Percentiles rank a stretch among this genome's conserved stretches.
phyloP scores from a whole-genome alignment of 2,329 filamentous ascomycete species.

The Akanthomyces muscarius region DNA sequence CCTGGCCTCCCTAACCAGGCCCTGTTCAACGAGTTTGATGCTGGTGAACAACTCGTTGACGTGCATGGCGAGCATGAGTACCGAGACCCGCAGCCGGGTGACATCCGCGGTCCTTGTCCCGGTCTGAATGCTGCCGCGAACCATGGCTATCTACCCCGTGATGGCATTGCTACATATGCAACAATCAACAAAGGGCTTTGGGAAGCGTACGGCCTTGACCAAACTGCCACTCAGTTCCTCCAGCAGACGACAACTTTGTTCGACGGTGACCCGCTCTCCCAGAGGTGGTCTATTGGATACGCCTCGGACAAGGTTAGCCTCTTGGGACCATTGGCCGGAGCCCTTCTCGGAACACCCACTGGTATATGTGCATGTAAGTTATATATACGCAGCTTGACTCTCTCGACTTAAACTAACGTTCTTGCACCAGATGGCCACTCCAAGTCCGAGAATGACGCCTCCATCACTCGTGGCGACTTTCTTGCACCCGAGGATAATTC shows the following conservation, averaged over 20 bases:
- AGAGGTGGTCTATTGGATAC: slow-evolving; percentile 19
- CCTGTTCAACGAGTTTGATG: not conserved
- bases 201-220: slow-evolving; percentile 7
- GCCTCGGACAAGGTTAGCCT: slow-evolving; percentile 13
- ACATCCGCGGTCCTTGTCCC: slow-evolving; percentile 24
- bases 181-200: slow-evolving; percentile 18
- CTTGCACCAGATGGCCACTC: slow-evolving; percentile 45
- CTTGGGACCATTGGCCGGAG: slow-evolving; percentile 7
- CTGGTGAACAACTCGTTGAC: not conserved
- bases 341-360: slow-evolving; percentile 10
- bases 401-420: slow-evolving; percentile 43
- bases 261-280: slow-evolving; percentile 18
- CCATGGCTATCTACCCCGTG: slow-evolving; percentile 30
- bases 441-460: slow-evolving; percentile 51
- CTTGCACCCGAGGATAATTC: slow-evolving; percentile 45
- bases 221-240: slow-evolving; percentile 14
- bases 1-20: slow-evolving; percentile 11
- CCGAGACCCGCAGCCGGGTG: slow-evolving; percentile 9
- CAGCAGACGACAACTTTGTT: slow-evolving; percentile 13
- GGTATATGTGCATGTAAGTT: slow-evolving; percentile 16
- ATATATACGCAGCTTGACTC: slow-evolving; percentile 27
- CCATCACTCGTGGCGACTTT: slow-evolving; percentile 46
- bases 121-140: slow-evolving; percentile 33
- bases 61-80: slow-evolving; percentile 17
- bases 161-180: slow-evolving; percentile 24